Base-by-base conservation (phyloP, 2,329 filamentous ascomycete species). In the Botrytis galanthina region DNA sequence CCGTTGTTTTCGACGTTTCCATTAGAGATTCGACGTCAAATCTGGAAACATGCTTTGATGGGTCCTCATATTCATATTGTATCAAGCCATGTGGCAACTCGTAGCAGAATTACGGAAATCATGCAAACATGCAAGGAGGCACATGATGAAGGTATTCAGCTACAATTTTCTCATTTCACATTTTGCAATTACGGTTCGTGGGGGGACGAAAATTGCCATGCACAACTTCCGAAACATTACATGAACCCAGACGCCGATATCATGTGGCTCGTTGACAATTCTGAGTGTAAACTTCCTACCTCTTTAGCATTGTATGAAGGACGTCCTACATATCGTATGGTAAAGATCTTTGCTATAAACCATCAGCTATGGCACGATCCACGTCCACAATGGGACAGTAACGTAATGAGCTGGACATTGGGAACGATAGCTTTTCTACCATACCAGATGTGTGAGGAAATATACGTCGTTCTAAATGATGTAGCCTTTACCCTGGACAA, bases 211-310 rank as follows among this genome's bases (percentile, higher is more conserved):
- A 64, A 51, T 32, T 39, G 3, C 12, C 69, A 61, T 16, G 59
- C 39, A 29, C 26, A n/a, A 8, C 69, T 71, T 39, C 69, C 69
- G 20, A 71, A 48, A 12, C 59, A 71, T 22, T 71, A 71, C 14
- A 71, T 71, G 69, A 46, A 71, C 26, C 59, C 59, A n/a, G 32
- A 71, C 32, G 22, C 60, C 12, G 69, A 71, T 37, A 63, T 48
- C 26, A 37, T 63, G 22, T 71, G 42, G 57, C 37, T 71, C 4
- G 26, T 48, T 48, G 32, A 39, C 3, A 42, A 2, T 14, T 16
- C 32, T 29, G 8, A 14, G 14, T 29, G 20, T 10, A 12, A n/a
- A n/a, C 6, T 71, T 26, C 59, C 39, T 63, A 4, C 4, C 42
- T 51, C 32, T 3, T 8, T 48, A 6, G 14, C 59, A n/a, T 10